A percentile compares a stretch with the other conserved stretches of the same genome.
phyloP scores from a whole-genome alignment of 306 rosid genomes.

The Senna tora region DNA sequence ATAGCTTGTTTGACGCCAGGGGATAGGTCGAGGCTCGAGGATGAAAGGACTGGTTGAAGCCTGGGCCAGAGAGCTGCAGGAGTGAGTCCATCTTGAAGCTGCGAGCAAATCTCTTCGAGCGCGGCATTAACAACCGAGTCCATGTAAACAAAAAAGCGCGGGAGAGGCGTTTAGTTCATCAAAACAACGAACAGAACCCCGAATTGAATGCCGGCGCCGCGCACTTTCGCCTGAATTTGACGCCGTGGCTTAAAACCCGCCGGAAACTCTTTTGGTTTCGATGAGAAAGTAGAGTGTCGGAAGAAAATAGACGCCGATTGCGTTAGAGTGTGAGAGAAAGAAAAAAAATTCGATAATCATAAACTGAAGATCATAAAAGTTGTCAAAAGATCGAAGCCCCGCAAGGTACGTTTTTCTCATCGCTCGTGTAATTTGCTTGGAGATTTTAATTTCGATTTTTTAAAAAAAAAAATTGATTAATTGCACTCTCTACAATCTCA shows the following conservation, averaged over 20 bases:
- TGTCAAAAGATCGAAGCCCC: neutral
- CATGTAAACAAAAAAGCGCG: constrained; percentile 28
- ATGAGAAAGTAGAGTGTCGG: neutral
- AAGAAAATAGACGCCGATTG: neutral
- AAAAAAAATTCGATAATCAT: neutral
- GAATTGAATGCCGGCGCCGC: neutral
- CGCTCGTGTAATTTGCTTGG: neutral
- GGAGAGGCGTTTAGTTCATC: neutral
- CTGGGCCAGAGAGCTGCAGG: constrained; percentile 49
- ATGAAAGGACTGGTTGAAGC: constrained; percentile 44
- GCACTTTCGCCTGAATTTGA: neutral
- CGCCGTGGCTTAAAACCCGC: neutral
- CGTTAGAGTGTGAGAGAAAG: neutral
- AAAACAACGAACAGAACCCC: neutral
- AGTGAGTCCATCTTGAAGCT: constrained; percentile 41
- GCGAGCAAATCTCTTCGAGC: constrained; percentile 46
- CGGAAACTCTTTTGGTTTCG: neutral
- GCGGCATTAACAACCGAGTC: constrained; percentile 40
- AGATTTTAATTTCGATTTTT: too few relatives aligned
- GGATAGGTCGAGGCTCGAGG: constrained; percentile 51
- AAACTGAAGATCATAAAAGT: neutral
- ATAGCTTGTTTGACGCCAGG: constrained; percentile 53
- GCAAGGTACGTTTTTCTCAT: too few relatives aligned
- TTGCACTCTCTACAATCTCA: too few relatives aligned
- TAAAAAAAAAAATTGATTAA: too few relatives aligned